These are phyloP conservation scores for Trematosphaeria pertusa DNA, from an alignment of 2,329 filamentous ascomycete genomes.

Conservation along the genomic window DNA sequence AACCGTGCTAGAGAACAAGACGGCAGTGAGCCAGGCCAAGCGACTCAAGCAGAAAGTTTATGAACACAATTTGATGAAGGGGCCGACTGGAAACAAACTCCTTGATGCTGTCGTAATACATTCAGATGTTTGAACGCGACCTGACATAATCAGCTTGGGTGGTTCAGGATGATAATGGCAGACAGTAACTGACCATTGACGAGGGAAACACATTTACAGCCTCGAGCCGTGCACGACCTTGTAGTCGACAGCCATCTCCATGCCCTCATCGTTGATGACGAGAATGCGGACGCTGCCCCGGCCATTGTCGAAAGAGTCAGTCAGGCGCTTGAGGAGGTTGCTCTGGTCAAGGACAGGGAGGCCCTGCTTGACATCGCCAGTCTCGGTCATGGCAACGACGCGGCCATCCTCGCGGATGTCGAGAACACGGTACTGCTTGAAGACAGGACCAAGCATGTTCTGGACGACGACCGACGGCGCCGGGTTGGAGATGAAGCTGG, in stretches of 20 bases:
- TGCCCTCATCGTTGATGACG: constrained; percentile 90
- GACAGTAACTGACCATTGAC: constrained; percentile 38
- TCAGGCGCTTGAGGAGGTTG: constrained; percentile 81
- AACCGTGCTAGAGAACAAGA: constrained; percentile 20
- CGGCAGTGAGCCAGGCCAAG: constrained; percentile 28
- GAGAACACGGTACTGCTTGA: constrained; percentile 99
- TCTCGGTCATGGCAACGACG: constrained; percentile 98
- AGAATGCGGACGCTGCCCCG: constrained; percentile 93
- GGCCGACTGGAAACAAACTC: constrained; percentile 44
- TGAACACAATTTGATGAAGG: constrained; percentile 47
- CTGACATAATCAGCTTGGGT: constrained; percentile 26
- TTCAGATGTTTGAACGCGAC: constrained; percentile 34
- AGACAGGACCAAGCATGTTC: constrained; percentile 98
- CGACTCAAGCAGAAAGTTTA: constrained; percentile 40
- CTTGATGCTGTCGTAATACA: constrained; percentile 38
- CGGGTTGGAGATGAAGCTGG: constrained; percentile 95
- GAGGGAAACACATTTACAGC: constrained; percentile 56
- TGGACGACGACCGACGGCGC: constrained; percentile 96
- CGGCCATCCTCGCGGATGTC: constrained; percentile 86
- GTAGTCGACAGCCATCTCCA: constrained; percentile 97
- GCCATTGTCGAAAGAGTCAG: constrained; percentile 85
- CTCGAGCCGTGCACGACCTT: constrained; percentile 89
- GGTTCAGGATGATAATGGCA: background rate
- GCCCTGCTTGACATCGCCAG: constrained; percentile 95
- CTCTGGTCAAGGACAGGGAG: constrained; percentile 95